Base-by-base conservation (phyloP, 2,329 filamentous ascomycete genomes). In the Acarospora socialis region DNA sequence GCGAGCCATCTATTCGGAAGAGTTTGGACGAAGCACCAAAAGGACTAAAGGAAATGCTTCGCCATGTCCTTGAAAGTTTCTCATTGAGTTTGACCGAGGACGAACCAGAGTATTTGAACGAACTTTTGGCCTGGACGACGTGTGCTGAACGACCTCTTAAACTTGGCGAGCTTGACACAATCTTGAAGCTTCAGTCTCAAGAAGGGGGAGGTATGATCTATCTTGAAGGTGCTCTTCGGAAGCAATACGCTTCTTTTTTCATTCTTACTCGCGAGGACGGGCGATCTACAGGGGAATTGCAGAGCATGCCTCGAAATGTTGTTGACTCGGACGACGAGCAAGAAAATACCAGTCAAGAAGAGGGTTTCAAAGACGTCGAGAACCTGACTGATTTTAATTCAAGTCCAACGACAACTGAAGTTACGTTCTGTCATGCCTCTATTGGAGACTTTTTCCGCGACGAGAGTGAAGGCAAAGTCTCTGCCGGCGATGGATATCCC, bases 161-260 rank as follows among this genome's bases (percentile, higher is more conserved):
- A 0, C 46, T 66, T 3, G 60, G 57, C 18, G 56, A 63, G 31
- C 41, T 66, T 3, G 63, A 66, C 34, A 51, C 54, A 1, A 51
- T 58, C 0, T 46, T 66, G 13, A 52, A 56, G n/a, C 46, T 65
- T 26, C 50, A 50, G 20, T 60, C 61, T 32, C 52, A 52, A 0
- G 58, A 63, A 10, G 48, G 48, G 6, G 46, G 49, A 13, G 47
- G 45, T 7, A 37, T 49, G 31, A 26, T 53, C 48, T 5, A 59
- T 51, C 1, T 54, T 52, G 44, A 54, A 53, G 9, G 61, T n/a
- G 52, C 54, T 1, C 42, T 66, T 0, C 52, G 62, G 2, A 57
- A 54, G 0, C 58, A 62, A 27, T 65, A 59, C 26, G 55, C 59
- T 1, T 62, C 59, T 30, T 65, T 66, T 28, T 65, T 66, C 23